Conservation (phyloP, 306 rosid genomes). For the Medicago arabica region DNA sequence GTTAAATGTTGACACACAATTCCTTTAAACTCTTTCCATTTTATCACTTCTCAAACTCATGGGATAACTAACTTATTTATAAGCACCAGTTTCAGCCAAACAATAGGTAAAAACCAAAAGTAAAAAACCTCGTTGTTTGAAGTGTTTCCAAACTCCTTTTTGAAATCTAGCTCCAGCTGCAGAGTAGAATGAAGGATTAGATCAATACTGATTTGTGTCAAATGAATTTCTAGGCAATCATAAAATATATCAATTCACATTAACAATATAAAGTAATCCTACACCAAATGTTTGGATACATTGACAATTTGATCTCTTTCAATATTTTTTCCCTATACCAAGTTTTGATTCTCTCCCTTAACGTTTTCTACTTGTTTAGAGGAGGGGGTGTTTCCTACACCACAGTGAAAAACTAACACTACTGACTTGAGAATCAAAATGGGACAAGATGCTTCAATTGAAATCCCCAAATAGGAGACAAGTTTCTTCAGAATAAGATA, state of each 20-base stretch:
- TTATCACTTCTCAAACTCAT: conserved; percentile 22
- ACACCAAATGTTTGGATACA: conserved; percentile 29
- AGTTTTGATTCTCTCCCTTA: neutral
- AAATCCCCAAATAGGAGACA: conserved; percentile 21
- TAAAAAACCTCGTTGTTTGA: conserved; percentile 72
- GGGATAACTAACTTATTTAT: conserved; percentile 18
- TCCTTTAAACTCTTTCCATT: neutral
- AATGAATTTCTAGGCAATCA: conserved; percentile 23
- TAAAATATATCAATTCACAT: conserved; percentile 13
- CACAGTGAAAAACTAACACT: neutral
- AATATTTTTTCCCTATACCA: no score
- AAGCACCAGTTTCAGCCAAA: conserved; percentile 23
- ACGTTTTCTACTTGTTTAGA: neutral
- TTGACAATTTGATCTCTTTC: conserved; percentile 29
- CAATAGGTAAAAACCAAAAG: conserved; percentile 15
- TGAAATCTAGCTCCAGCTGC: conserved; percentile 85
- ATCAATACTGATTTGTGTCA: conserved; percentile 30
- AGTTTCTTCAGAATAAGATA: conserved; percentile 25
- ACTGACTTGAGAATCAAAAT: conserved; percentile 19
- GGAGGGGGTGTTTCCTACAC: conserved; percentile 9
- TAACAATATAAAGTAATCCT: conserved; percentile 6
- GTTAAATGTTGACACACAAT: conserved; percentile 1
- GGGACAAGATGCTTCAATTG: conserved; percentile 2
- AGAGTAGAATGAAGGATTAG: conserved; percentile 39
- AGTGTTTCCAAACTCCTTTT: conserved; percentile 69